Conservation (phyloP, 805 yeast genomes). For the Maudiozyma turicensis region DNA sequence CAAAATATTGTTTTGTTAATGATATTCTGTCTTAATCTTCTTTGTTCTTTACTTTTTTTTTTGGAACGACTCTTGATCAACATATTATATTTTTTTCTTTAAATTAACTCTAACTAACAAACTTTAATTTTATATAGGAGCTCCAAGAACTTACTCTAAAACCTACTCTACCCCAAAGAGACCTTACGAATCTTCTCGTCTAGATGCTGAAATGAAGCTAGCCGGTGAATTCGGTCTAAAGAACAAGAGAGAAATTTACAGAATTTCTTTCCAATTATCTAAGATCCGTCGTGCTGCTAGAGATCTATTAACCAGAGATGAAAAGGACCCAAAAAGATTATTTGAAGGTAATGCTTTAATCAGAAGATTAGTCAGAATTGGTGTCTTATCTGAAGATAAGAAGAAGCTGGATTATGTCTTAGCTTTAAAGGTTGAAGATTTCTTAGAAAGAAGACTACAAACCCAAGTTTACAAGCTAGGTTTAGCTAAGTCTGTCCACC, state of each 20-base stretch:
- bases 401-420: slow-evolving; percentile 99
- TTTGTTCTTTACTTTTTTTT: neutral
- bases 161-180: slow-evolving; percentile 99
- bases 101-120: slow-evolving; percentile 3
- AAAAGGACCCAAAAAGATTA: slow-evolving; percentile 99
- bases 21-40: neutral
- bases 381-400: slow-evolving; percentile 97
- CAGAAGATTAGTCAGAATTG: slow-evolving; percentile 98
- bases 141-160: slow-evolving; percentile 98
- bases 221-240: slow-evolving; percentile 99
- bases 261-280: slow-evolving; percentile 98
- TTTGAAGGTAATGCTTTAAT: slow-evolving; percentile 99
- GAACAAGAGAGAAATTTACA: slow-evolving; percentile 99
- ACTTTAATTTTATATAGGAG: slow-evolving; percentile 43
- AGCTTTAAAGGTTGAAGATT: slow-evolving; percentile 95
- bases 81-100: neutral
- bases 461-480: slow-evolving; percentile 99
- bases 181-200: slow-evolving; percentile 98
- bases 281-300: slow-evolving; percentile 99
- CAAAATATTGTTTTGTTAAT: no score
- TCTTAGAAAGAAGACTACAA: slow-evolving; percentile 99
- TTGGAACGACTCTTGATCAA: neutral
- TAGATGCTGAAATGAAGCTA: slow-evolving; percentile 97
- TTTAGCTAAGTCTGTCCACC: slow-evolving; percentile 98
- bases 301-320: slow-evolving; percentile 98